Evolutionary conservation across 805 yeast species (phyloP).

Genomic region (Tetrapisispora pingtungensis): DNA sequence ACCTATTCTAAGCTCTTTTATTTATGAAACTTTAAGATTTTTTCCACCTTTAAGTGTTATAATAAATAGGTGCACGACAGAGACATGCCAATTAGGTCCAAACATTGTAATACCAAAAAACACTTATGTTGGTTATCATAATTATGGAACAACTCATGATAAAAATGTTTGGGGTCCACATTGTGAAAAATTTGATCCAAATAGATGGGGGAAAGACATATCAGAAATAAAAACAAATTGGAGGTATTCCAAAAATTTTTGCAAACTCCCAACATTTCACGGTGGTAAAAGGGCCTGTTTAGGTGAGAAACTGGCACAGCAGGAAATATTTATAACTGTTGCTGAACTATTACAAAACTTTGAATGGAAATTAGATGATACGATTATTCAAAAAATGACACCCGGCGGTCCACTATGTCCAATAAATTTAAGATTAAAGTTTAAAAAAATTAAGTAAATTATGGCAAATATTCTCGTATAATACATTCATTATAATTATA

Average conservation of each 20-base stretch:
- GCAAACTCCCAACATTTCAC: constrained; percentile 44
- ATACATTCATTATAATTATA: neutral
- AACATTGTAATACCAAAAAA: constrained; percentile 39
- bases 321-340: constrained; percentile 35
- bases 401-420: constrained; percentile 55
- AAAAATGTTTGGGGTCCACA: constrained; percentile 35
- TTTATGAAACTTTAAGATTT: constrained; percentile 47
- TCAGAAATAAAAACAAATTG: constrained; percentile 34
- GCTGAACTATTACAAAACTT: constrained; percentile 31
- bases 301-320: constrained; percentile 48
- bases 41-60: constrained; percentile 51
- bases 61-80: constrained; percentile 39
- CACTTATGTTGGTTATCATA: constrained; percentile 46
- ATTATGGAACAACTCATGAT: constrained; percentile 42
- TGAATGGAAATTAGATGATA: constrained; percentile 30
- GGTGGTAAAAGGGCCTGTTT: constrained; percentile 52
- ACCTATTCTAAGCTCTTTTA: constrained; percentile 50
- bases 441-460: constrained; percentile 5
- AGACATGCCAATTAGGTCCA: constrained; percentile 31
- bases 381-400: constrained; percentile 42
- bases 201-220: constrained; percentile 40
- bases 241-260: constrained; percentile 35
- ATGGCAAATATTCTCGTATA: too few relatives aligned
- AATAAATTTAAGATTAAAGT: constrained; percentile 25
- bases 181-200: constrained; percentile 37